These are phyloP conservation scores for Dioszegia crocea DNA, from an alignment of 768 basidiomycete genomes.

Conservation along the genomic window DNA sequence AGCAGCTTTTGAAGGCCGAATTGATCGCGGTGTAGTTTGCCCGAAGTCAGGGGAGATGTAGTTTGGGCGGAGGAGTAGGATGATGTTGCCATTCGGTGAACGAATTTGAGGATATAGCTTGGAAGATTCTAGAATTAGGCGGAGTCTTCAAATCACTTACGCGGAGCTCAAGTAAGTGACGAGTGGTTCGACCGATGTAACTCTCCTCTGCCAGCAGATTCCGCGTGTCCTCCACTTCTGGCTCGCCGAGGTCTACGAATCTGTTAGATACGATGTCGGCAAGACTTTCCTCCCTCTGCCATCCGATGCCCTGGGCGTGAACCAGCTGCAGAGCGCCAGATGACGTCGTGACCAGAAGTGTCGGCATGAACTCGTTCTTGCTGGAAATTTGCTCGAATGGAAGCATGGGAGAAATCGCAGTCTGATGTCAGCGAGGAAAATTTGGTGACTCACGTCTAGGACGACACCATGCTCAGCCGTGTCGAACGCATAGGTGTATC, in stretches of 20 bases:
- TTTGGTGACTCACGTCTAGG: slow-evolving; percentile 55
- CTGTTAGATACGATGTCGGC: slow-evolving; percentile 61
- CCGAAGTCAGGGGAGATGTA: slow-evolving; percentile 46
- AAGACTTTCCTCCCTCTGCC: slow-evolving; percentile 78
- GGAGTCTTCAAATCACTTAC: slow-evolving; percentile 20
- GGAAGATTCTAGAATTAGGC: slow-evolving; percentile 60
- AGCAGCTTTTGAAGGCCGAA: slow-evolving; percentile 86
- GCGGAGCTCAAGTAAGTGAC: slow-evolving; percentile 43
- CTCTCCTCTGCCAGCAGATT: slow-evolving; percentile 42
- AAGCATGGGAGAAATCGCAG: slow-evolving; percentile 11
- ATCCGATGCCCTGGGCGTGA: slow-evolving; percentile 60
- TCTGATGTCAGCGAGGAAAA: slow-evolving; percentile 14
- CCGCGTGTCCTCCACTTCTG: slow-evolving; percentile 49
- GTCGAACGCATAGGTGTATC: slow-evolving; percentile 64
- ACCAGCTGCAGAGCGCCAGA: slow-evolving; percentile 74
- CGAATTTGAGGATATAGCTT: slow-evolving; percentile 63
- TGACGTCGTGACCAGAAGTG: slow-evolving; percentile 58
- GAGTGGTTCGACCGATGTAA: slow-evolving; percentile 25
- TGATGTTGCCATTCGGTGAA: slow-evolving; percentile 60
- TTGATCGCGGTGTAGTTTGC: slow-evolving; percentile 60
- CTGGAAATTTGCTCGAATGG: slow-evolving; percentile 17
- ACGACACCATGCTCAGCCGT: slow-evolving; percentile 65
- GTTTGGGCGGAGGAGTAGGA: slow-evolving; percentile 39
- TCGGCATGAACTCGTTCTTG: slow-evolving; percentile 13
- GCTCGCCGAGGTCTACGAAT: slow-evolving; percentile 74